Conservation (phyloP, 805 yeast species). For the Suhomyces prunicola region DNA sequence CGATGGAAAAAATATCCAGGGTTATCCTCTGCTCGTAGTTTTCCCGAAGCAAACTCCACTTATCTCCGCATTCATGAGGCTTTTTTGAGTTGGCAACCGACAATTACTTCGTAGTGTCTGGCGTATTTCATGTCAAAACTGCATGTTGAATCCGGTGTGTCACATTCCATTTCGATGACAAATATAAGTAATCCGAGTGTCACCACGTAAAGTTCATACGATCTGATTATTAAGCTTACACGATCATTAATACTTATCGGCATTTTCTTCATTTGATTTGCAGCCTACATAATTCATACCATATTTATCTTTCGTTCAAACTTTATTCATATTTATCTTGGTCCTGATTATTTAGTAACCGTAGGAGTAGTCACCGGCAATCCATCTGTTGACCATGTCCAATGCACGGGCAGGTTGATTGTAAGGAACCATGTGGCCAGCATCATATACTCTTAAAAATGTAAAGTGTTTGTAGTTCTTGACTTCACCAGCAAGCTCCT, state of each 20-base stretch:
- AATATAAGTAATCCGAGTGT: too few species aligned
- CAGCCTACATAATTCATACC: too few species aligned
- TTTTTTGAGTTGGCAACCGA: background rate
- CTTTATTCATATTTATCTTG: too few species aligned
- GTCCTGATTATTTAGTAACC: background rate
- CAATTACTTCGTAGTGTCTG: background rate
- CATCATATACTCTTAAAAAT: constrained; percentile 23
- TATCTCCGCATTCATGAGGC: background rate
- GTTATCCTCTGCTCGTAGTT: too few species aligned
- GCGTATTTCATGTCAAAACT: background rate
- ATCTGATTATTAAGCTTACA: too few species aligned
- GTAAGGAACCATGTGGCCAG: constrained; percentile 26
- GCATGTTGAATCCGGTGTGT: background rate
- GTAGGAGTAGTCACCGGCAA: constrained; percentile 38
- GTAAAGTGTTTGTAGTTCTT: constrained; percentile 27
- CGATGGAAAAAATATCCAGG: background rate
- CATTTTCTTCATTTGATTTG: background rate
- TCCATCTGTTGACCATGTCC: constrained; percentile 25
- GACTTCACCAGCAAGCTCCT: constrained; percentile 37
- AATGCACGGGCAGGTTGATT: constrained; percentile 21
- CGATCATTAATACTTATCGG: background rate
- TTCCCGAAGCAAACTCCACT: too few species aligned
- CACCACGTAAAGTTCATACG: too few species aligned
- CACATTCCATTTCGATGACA: background rate
- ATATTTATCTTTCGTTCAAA: too few species aligned